Base-by-base conservation (phyloP, 2,329 filamentous ascomycete species). In the Cadophora sp. region DNA sequence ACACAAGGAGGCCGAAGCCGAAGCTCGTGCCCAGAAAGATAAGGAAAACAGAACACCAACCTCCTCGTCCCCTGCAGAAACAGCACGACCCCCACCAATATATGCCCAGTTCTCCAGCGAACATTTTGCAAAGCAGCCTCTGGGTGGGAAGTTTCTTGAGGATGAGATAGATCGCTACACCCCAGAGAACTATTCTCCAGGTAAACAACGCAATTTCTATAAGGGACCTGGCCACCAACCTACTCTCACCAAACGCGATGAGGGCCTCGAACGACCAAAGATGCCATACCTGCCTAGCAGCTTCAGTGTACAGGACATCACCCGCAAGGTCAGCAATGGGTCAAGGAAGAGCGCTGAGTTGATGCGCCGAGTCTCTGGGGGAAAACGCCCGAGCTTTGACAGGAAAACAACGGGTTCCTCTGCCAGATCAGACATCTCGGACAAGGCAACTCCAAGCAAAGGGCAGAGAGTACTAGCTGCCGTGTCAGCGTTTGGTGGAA, bases 31-130 rank as follows among this genome's bases (percentile, higher is more conserved):
- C 48, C 79, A 78, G 33, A 90, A 87, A 74, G 90, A 95, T 78
- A 97, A 97, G 79, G 94, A 97, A 79, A 97, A 97, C 77, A 85
- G 84, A 63, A 89, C 86, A 39, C 92, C 92, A 3, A 81, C 83
- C 0, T 80, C 82, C 66, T 82, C 81, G 4, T 76, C 81, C 14
- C 74, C 79, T 8, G 76, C 78, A 18, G 79, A 81, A 48, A 79
- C 59, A 75, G 80, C 73, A 8, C 71, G 79, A 11, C 83, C 86
- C 20, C 88, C 91, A 1, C 93, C 94, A 27, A 94, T 95, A 65
- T 97, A 92, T 83, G 87, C 91, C 16, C 90, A 96, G 74, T 96
- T 95, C 76, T 80, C 82, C 55, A 83, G 78, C 68, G 77, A 77
- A 73, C 67, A 77, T 71, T 72, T 77, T 50, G 61, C 73, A 7